phyloP scores from a whole-genome alignment of 768 basidiomycete genomes.

The Lactarius hengduanensis region DNA sequence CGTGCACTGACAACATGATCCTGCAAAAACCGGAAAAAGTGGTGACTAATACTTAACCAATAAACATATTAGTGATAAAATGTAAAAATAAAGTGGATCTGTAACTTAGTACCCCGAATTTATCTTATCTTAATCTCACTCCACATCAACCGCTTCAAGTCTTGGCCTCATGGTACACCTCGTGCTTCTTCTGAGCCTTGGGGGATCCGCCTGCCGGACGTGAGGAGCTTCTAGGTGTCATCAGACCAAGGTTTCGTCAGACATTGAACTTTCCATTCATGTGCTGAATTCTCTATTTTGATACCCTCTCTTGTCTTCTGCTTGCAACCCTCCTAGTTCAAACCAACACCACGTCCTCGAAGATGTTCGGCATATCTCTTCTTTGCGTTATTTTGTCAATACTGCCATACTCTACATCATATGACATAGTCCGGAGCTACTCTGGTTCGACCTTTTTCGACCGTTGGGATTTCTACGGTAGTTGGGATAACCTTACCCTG shows the following conservation, averaged over 20 bases:
- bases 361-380: slow-evolving; percentile 1
- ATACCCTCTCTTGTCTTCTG: not conserved
- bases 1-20: not conserved
- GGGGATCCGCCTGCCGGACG: not conserved
- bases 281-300: not conserved
- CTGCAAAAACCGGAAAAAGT: not conserved
- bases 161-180: not conserved
- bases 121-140: slow-evolving; percentile 11
- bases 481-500: slow-evolving; percentile 42
- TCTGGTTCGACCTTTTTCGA: slow-evolving; percentile 45
- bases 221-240: not conserved
- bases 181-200: not conserved
- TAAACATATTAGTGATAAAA: no score
- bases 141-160: not conserved
- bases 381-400: slow-evolving; percentile 16
- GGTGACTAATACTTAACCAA: not conserved
- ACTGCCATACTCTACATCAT: slow-evolving; percentile 22
- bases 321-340: not conserved
- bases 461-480: slow-evolving; percentile 45
- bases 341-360: not conserved
- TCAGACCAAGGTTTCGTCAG: not conserved
- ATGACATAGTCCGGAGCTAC: slow-evolving; percentile 41
- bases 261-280: not conserved
- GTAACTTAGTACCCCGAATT: not conserved
- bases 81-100: no score